Evolutionary conservation across 805 yeast genomes (phyloP), one percentile per base, ranked within the genome.

Genomic region (Kuraishia capsulata): DNA sequence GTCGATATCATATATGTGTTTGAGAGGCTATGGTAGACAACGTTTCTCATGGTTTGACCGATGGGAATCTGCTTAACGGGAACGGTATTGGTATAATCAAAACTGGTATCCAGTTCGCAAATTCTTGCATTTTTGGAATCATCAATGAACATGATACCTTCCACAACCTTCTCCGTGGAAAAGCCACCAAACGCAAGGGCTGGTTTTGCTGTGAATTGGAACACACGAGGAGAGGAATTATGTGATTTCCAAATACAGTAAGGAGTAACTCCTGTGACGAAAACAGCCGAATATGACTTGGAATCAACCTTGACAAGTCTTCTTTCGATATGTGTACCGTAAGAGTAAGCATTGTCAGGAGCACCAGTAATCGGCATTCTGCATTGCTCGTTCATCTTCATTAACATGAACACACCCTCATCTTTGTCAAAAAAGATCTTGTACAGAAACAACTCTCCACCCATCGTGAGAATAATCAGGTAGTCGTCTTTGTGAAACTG

Each of bases 391-490:
- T 59, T 65, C 40, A 63, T 69, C 52, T 69, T 74, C 36, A 51
- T 44, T 29, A 69, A 64, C 36, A 51, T 56, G 44, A 54, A 69
- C 20, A 56, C 68, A 14, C 71, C 71, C 9, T 42, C 47, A 16
- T 37, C 29, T 4, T 53, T 42, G 47, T 68, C 75, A 42, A 63
- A 62, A 43, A 59, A 75, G 26, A 78, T 61, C 47, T 76, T 77
- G 54, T 87, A 88, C 37, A 83, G 61, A 26, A 76, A 62, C 2
- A 87, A 62, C 53, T 86, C 92, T 48, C 94, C 95, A 38, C 94
- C 92, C 52, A 78, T 74, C 0, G 95, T 87, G 37, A 86, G 59
- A 5, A 85, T 65, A 0, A 87, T 69, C 41, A 88, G 55, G 53
- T 77, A 77, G 47, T 83, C 88, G 35, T 78, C 80, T 33, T 70